These are phyloP conservation scores for Epithele typhae DNA, from an alignment of 768 basidiomycete genomes.

Conservation along the genomic window DNA sequence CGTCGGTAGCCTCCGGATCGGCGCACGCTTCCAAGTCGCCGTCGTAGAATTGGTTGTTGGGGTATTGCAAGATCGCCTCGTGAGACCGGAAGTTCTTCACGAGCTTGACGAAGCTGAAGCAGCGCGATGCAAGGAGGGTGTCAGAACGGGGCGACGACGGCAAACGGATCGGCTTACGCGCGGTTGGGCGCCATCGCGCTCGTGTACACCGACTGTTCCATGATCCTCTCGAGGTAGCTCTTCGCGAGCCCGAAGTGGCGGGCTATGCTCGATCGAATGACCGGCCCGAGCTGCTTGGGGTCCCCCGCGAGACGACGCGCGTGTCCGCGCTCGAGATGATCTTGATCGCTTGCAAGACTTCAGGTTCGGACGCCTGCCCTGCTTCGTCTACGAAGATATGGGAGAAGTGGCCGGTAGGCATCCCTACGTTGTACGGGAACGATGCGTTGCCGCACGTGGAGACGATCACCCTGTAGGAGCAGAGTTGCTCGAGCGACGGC, in stretches of 20 bases:
- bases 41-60: slow-evolving; percentile 43
- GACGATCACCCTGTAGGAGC: slow-evolving; percentile 48
- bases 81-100: slow-evolving; percentile 59
- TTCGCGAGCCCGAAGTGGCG: slow-evolving; percentile 23
- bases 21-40: slow-evolving; percentile 29
- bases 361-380: slow-evolving; percentile 59
- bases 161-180: too few species aligned
- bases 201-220: slow-evolving; percentile 27
- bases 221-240: slow-evolving; percentile 24
- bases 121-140: slow-evolving; percentile 9
- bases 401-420: slow-evolving; percentile 49
- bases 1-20: slow-evolving; percentile 21
- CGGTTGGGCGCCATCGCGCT: slow-evolving; percentile 12
- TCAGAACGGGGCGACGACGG: too few species aligned
- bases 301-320: slow-evolving; percentile 35
- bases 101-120: slow-evolving; percentile 25
- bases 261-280: slow-evolving; percentile 29
- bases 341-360: slow-evolving; percentile 44
- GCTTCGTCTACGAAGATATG: slow-evolving; percentile 66
- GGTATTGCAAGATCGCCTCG: slow-evolving; percentile 47
- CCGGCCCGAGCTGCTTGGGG: slow-evolving; percentile 34
- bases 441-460: slow-evolving; percentile 54
- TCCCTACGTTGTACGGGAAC: slow-evolving; percentile 42
- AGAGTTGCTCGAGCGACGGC: slow-evolving; percentile 36
- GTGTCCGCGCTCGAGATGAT: slow-evolving; percentile 29